Evolutionary conservation across 2,329 filamentous ascomycete genomes (phyloP).

Genomic region (Pseudohalonectria lignicola): DNA sequence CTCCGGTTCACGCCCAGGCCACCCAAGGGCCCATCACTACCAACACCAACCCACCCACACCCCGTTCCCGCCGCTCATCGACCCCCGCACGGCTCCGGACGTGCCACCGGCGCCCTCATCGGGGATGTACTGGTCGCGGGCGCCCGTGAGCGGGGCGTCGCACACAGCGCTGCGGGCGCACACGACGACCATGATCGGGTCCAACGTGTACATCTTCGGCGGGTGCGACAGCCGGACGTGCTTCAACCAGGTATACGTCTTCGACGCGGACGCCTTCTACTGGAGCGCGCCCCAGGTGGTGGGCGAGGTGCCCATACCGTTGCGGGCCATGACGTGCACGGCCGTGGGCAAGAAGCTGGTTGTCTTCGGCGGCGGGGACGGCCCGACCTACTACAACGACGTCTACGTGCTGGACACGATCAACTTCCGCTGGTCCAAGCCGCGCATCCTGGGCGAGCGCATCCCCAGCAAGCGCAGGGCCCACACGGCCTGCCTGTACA

Average conservation of each 20-base stretch:
- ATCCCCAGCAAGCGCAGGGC: conserved; percentile 51
- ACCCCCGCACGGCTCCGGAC: conserved; percentile 44
- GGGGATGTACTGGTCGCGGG: conserved; percentile 63
- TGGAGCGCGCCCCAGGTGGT: conserved; percentile 56
- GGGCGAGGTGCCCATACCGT: conserved; percentile 52
- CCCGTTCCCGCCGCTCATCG: conserved; percentile 45
- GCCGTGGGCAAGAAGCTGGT: conserved; percentile 59
- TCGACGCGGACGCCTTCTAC: conserved; percentile 60
- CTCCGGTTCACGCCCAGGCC: too few relatives aligned
- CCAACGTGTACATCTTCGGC: conserved; percentile 58
- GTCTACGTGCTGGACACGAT: conserved; percentile 62
- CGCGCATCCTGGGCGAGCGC: conserved; percentile 46
- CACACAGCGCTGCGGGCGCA: conserved; percentile 55
- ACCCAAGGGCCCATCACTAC: too few relatives aligned
- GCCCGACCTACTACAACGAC: conserved; percentile 61
- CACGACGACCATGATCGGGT: conserved; percentile 55
- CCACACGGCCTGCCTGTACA: conserved; percentile 61
- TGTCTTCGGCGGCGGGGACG: conserved; percentile 59
- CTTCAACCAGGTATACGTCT: conserved; percentile 59
- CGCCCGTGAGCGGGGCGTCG: conserved; percentile 49
- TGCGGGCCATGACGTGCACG: conserved; percentile 63
- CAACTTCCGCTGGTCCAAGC: conserved; percentile 56
- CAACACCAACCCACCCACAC: conserved; percentile 21
- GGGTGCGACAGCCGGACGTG: conserved; percentile 56
- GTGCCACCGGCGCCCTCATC: conserved; percentile 53